Evolutionary conservation across 805 yeast species (phyloP).

Genomic region (Pichia phayaonensis): DNA sequence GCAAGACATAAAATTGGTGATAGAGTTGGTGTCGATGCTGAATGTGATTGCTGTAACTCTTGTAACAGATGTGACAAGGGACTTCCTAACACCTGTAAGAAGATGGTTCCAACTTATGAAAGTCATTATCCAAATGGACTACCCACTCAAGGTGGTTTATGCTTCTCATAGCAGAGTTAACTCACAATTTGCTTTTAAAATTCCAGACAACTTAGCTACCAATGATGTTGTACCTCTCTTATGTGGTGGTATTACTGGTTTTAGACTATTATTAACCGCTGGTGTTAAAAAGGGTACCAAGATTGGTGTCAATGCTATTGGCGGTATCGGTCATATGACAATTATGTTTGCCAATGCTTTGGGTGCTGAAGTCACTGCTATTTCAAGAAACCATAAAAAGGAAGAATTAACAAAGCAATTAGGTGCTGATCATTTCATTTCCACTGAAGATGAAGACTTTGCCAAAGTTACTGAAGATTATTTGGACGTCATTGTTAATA

Average conservation of each 20-base stretch:
- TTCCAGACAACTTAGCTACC: conserved; percentile 37
- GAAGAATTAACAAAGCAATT: conserved; percentile 39
- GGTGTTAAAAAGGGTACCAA: conserved; percentile 40
- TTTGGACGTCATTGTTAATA: conserved; percentile 34
- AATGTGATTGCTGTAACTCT: conserved; percentile 30
- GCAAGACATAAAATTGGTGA: conserved; percentile 36
- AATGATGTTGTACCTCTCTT: conserved; percentile 44
- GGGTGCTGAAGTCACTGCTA: conserved; percentile 51
- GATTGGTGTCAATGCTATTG: conserved; percentile 41
- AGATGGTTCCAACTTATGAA: conserved; percentile 45
- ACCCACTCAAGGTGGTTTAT: conserved; percentile 41
- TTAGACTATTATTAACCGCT: conserved; percentile 34
- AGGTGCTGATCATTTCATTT: conserved; percentile 46
- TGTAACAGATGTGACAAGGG: conserved; percentile 33
- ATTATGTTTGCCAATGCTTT: conserved; percentile 46
- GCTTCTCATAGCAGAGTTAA: conserved; percentile 38
- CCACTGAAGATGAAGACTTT: conserved; percentile 46
- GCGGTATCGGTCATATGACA: conserved; percentile 40
- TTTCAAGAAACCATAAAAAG: conserved; percentile 45
- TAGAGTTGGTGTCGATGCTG: conserved; percentile 47
- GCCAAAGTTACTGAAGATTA: conserved; percentile 20
- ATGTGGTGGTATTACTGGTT: conserved; percentile 50
- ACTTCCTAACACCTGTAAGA: conserved; percentile 42
- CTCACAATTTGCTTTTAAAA: conserved; percentile 37
- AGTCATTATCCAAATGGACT: conserved; percentile 37